A percentile compares a stretch with the other conserved stretches of the same genome.
phyloP scores from a whole-genome alignment of 352 stramenopile species.

The Pythium catenulatum region DNA sequence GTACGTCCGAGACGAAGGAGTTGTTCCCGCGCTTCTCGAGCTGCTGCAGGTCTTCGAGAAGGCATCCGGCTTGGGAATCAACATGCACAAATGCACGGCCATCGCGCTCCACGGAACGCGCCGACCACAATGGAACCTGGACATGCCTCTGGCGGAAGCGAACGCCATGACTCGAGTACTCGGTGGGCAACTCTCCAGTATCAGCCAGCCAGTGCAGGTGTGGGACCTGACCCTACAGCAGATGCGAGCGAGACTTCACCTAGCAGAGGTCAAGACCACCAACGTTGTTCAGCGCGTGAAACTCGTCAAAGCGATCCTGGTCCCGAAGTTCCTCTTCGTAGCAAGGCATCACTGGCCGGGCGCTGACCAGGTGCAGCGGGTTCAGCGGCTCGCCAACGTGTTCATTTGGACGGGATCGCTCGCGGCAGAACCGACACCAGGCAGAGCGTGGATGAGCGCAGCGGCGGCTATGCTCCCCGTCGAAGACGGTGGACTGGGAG shows the following conservation, averaged over 20 bases:
- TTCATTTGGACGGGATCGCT: neutral
- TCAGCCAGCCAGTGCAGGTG: no score
- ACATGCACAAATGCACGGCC: neutral
- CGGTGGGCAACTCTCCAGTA: no score
- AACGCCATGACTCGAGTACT: no score
- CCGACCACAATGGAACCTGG: no score
- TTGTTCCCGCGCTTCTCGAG: no score
- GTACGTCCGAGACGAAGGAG: no score
- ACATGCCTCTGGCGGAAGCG: no score
- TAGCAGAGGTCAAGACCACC: slow-evolving; percentile 10
- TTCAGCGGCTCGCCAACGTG: neutral
- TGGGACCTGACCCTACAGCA: neutral
- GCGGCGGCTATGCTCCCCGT: neutral
- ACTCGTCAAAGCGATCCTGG: neutral
- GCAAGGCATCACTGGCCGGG: slow-evolving; percentile 4
- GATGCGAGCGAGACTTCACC: neutral
- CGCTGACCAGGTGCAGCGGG: neutral
- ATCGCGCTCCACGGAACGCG: neutral
- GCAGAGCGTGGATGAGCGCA: neutral
- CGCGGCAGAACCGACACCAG: neutral
- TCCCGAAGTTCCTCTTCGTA: slow-evolving; percentile 35
- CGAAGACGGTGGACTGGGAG: neutral
- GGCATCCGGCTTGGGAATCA: neutral
- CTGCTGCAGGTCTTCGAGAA: neutral
- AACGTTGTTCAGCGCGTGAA: slow-evolving; percentile 20